Evolutionary conservation across 805 yeast genomes (phyloP).

Genomic region (Zygosaccharomyces siamensis): DNA sequence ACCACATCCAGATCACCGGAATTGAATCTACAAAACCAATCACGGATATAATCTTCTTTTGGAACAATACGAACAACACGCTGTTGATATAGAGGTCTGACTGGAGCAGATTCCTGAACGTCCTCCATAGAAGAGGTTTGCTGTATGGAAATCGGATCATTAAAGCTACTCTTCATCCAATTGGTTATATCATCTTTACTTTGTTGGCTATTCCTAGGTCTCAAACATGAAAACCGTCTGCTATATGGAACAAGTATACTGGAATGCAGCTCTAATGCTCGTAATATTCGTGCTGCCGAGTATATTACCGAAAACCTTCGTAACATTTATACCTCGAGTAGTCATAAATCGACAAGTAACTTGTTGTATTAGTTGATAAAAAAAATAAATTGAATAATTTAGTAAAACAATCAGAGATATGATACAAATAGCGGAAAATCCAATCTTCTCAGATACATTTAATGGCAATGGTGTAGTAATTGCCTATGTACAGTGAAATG

Average conservation of each 20-base stretch:
- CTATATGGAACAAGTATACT: background rate
- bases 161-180: slow-evolving; percentile 16
- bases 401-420: background rate
- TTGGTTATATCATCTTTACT: slow-evolving; percentile 15
- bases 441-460: background rate
- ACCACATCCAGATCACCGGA: slow-evolving; percentile 14
- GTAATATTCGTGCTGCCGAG: slow-evolving; percentile 9
- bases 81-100: background rate
- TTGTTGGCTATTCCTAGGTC: slow-evolving; percentile 6
- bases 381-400: background rate
- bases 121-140: slow-evolving; percentile 2
- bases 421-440: background rate
- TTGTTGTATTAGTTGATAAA: background rate
- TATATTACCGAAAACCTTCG: slow-evolving; percentile 11
- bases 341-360: slow-evolving; percentile 4
- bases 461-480: background rate
- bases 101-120: background rate
- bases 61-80: slow-evolving; percentile 3
- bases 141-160: slow-evolving; percentile 14
- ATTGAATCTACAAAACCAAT: slow-evolving; percentile 21
- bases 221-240: slow-evolving; percentile 7
- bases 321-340: slow-evolving; percentile 10
- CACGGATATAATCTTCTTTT: slow-evolving; percentile 5
- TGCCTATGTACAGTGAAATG: slow-evolving; percentile 1
- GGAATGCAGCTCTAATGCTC: background rate